These are phyloP conservation scores for Annona squamosa DNA, from an alignment of 164 flowering plant species.

Conservation along the genomic window DNA sequence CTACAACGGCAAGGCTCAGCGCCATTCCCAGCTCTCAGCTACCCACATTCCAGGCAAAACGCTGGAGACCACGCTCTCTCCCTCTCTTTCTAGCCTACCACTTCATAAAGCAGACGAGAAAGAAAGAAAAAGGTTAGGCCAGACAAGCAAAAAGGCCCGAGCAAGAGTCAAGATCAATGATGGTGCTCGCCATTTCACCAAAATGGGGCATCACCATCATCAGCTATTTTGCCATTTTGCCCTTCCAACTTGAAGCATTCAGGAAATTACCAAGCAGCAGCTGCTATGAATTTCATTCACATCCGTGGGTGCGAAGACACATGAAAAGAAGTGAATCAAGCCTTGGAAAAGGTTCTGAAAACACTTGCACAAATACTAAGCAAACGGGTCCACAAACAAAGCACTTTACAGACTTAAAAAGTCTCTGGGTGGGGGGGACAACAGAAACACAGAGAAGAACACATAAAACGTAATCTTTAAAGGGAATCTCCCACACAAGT, in stretches of 20 bases:
- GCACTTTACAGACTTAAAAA: slow-evolving; percentile 8
- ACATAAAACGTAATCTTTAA: background rate
- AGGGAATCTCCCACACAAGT: slow-evolving; percentile 1
- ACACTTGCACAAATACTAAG: slow-evolving; percentile 4
- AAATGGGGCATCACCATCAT: background rate
- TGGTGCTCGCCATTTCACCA: background rate
- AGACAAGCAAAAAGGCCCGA: background rate
- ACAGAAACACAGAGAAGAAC: background rate
- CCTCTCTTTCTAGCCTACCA: background rate
- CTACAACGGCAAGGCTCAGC: background rate
- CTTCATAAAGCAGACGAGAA: background rate
- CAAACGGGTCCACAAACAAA: background rate
- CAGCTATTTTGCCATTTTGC: background rate
- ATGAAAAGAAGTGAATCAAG: background rate
- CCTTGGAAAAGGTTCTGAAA: background rate
- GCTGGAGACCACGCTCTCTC: background rate
- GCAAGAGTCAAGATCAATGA: background rate
- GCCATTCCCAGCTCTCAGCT: background rate
- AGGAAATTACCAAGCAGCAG: no score
- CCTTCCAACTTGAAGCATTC: no score
- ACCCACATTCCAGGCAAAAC: background rate
- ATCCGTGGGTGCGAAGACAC: background rate
- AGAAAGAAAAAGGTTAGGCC: background rate
- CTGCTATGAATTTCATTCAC: no score
- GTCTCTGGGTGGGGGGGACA: background rate